These are phyloP conservation scores for Phlebopus sp. DNA, from an alignment of 1,284 basidiomycete species.

Conservation along the genomic window DNA sequence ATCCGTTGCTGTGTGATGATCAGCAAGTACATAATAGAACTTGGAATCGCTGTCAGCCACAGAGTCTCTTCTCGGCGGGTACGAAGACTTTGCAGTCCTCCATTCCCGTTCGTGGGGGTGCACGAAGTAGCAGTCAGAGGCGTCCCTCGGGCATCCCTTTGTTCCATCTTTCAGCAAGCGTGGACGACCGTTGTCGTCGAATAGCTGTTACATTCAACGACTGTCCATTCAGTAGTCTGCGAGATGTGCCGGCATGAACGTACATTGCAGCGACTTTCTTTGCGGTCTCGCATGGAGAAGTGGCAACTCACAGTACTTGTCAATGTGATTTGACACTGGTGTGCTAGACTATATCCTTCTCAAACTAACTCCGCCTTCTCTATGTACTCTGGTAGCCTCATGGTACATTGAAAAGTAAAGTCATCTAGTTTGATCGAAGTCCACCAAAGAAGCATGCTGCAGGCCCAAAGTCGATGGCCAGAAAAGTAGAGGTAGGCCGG, in stretches of 20 bases:
- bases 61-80: slow-evolving; percentile 19
- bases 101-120: slow-evolving; percentile 30
- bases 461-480: too few species aligned
- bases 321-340: too few species aligned
- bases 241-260: slow-evolving; percentile 9
- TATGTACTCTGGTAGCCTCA: too few species aligned
- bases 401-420: too few species aligned
- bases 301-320: too few species aligned
- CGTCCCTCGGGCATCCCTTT: slow-evolving; percentile 21
- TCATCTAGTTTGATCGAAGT: too few species aligned
- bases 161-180: slow-evolving; percentile 21
- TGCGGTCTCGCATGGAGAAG: slow-evolving; percentile 2
- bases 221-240: background rate
- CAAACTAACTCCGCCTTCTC: too few species aligned
- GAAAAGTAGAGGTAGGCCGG: too few species aligned
- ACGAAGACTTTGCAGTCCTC: slow-evolving; percentile 22
- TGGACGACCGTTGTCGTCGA: slow-evolving; percentile 27
- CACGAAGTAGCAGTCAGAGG: slow-evolving; percentile 23
- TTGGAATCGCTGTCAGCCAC: slow-evolving; percentile 25
- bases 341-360: too few species aligned
- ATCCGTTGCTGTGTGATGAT: background rate
- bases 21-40: slow-evolving; percentile 19
- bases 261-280: slow-evolving; percentile 31
- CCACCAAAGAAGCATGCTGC: too few species aligned
- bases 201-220: slow-evolving; percentile 17